Evolutionary conservation across 73 alveolate genomes (phyloP).

Genomic region (Tetrahymena elliotti): DNA sequence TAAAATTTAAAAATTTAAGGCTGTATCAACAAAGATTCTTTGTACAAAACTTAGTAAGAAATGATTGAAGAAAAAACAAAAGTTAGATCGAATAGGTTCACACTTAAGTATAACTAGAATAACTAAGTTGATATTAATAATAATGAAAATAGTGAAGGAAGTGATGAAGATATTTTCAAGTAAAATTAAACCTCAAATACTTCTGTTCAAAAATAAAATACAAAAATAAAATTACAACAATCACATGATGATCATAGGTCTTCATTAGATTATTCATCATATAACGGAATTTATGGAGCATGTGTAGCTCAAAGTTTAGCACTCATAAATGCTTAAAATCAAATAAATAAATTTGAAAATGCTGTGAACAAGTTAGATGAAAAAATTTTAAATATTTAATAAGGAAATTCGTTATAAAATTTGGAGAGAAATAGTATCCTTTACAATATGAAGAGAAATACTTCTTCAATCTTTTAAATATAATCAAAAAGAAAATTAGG

Average conservation of each 20-base stretch:
- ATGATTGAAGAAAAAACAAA: neutral
- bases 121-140: neutral
- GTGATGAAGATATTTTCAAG: neutral
- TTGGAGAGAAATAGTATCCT: neutral
- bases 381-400: too few species aligned
- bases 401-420: neutral
- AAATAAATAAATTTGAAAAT: neutral
- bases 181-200: too few species aligned
- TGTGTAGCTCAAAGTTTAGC: neutral
- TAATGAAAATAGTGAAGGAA: neutral
- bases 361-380: neutral
- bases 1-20: neutral
- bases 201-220: too few species aligned
- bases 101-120: neutral
- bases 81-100: neutral
- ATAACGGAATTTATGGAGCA: neutral
- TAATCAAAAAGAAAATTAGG: neutral
- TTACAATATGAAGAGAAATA: neutral
- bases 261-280: neutral
- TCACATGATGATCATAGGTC: neutral
- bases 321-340: neutral
- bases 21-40: neutral
- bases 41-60: neutral
- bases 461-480: neutral
- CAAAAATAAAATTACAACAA: neutral